A percentile compares a stretch with the other conserved stretches of the same genome.
Evolutionary conservation across 2,329 filamentous ascomycete genomes (phyloP).

Genomic region (Colletotrichum lupini): DNA sequence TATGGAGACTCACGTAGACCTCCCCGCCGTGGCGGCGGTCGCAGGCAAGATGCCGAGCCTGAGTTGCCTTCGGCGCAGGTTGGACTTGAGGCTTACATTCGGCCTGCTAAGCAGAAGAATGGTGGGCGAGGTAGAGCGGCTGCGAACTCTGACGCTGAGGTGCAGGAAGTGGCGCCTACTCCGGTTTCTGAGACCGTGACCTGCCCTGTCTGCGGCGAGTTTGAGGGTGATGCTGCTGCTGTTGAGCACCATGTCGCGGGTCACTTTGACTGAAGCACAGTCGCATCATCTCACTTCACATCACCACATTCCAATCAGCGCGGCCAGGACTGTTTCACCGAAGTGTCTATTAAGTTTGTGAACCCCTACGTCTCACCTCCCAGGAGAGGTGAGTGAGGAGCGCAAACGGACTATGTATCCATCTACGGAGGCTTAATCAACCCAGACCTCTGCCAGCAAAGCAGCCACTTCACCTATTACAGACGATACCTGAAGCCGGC

Average conservation of each 20-base stretch:
- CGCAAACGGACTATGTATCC: not conserved
- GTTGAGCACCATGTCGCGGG: conserved; percentile 74
- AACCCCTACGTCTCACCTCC: not conserved
- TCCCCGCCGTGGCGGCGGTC: conserved; percentile 12
- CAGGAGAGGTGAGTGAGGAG: not conserved
- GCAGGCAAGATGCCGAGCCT: conserved; percentile 32
- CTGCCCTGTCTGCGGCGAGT: conserved; percentile 75
- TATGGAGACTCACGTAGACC: not conserved
- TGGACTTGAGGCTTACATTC: conserved; percentile 63
- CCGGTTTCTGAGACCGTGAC: conserved; percentile 40
- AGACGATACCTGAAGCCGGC: conserved; percentile 68
- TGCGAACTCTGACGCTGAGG: not conserved
- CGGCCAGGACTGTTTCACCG: not conserved
- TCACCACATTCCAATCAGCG: not conserved
- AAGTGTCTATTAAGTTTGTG: not conserved
- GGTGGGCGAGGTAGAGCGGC: not conserved
- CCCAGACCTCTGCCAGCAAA: not conserved
- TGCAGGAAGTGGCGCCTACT: not conserved
- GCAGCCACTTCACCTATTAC: not conserved
- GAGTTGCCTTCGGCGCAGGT: conserved; percentile 3
- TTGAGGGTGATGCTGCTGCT: conserved; percentile 75
- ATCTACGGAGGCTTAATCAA: not conserved
- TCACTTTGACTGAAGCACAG: conserved; percentile 55
- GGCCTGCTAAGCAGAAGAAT: conserved; percentile 39
- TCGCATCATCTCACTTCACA: not conserved